phyloP scores from a whole-genome alignment of 1,139 yeast species.

The Kodamaea arcana region DNA sequence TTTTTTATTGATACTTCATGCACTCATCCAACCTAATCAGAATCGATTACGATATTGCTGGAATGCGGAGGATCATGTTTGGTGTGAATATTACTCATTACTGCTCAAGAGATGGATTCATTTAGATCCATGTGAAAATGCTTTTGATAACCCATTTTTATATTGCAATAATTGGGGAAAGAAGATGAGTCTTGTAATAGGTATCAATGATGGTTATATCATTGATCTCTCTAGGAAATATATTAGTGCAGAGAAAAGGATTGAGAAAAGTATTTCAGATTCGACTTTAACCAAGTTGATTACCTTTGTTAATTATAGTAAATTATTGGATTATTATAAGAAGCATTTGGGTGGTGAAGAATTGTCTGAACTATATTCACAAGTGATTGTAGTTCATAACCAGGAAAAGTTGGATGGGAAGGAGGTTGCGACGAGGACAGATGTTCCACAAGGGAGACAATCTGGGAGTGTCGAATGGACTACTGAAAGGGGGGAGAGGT shows the following conservation, averaged over 20 bases:
- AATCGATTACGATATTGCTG: constrained; percentile 57
- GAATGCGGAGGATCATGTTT: constrained; percentile 92
- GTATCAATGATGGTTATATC: constrained; percentile 56
- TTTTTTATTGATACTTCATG: constrained; percentile 64
- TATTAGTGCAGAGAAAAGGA: constrained; percentile 48
- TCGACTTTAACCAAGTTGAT: constrained; percentile 37
- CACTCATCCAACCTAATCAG: constrained; percentile 38
- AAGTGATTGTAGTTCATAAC: constrained; percentile 23
- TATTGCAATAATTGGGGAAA: constrained; percentile 91
- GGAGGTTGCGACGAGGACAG: constrained; percentile 7
- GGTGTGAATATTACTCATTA: constrained; percentile 85
- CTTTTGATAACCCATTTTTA: constrained; percentile 74
- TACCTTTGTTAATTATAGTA: constrained; percentile 27
- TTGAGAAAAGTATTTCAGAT: constrained; percentile 47
- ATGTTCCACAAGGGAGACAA: constrained; percentile 51
- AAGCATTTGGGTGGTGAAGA: constrained; percentile 14
- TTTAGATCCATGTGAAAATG: constrained; percentile 83
- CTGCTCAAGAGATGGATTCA: constrained; percentile 73
- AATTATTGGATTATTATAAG: constrained; percentile 23
- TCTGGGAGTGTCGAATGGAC: constrained; percentile 81
- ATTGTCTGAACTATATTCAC: constrained; percentile 19
- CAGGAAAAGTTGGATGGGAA: constrained; percentile 14
- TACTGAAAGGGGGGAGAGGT: constrained; percentile 59
- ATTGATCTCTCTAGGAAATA: constrained; percentile 70
- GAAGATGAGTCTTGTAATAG: constrained; percentile 83